Evolutionary conservation across 352 stramenopile genomes (phyloP).

Genomic region (Phytopythium sindhum): DNA sequence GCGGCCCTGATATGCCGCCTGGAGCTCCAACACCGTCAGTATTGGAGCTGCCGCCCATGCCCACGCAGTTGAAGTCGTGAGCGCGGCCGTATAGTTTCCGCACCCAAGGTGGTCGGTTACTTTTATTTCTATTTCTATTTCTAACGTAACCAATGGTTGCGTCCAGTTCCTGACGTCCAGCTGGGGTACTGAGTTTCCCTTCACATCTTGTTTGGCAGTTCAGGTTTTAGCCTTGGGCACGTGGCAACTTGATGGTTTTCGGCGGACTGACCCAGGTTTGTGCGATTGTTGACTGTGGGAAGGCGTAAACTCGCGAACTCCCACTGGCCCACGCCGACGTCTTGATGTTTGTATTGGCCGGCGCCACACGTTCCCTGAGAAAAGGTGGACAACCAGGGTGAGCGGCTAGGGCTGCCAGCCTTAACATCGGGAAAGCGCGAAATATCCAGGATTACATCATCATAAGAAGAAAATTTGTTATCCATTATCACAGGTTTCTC

Average conservation of each 20-base stretch:
- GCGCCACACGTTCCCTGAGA: slow-evolving; percentile 7
- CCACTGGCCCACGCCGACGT: neutral
- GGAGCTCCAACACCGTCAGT: neutral
- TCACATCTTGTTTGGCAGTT: neutral
- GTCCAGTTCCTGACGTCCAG: neutral
- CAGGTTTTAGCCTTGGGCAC: neutral
- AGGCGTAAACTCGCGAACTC: neutral
- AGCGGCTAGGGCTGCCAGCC: neutral
- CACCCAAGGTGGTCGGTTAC: neutral
- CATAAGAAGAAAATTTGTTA: neutral
- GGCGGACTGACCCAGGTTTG: neutral
- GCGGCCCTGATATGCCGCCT: neutral
- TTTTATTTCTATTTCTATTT: slow-evolving; percentile 7
- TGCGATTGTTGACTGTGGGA: slow-evolving; percentile 4
- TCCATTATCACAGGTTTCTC: neutral
- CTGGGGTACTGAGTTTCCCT: neutral
- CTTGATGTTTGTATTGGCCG: slow-evolving; percentile 8
- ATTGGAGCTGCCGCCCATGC: neutral
- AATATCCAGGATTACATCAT: neutral
- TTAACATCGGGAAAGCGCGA: neutral
- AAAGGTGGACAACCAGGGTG: neutral
- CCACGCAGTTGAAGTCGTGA: neutral
- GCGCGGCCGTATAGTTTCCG: neutral
- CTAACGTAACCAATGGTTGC: neutral
- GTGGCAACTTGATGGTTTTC: neutral